Base-by-base conservation (phyloP, 2,329 filamentous ascomycete genomes). In the Talaromyces atroroseus region DNA sequence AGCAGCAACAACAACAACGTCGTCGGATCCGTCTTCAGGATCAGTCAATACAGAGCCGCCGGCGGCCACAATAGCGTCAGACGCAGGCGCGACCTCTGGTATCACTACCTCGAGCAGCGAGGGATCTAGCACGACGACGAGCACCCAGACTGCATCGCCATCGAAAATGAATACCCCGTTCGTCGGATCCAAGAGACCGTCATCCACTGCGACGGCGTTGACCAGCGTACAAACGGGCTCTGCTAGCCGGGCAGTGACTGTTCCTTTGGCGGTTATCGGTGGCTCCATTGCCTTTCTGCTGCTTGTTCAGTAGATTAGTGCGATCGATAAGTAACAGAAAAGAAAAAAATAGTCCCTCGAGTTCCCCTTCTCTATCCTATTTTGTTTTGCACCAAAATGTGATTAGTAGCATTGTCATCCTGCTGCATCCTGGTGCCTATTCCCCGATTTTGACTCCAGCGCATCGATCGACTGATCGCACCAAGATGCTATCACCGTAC, bases 251-350 rank as follows among this genome's bases (percentile, higher is more conserved):
- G 18, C 18, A 18, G 57, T 69, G 7, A 63, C 64, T 4, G 69
- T 64, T 59, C 66, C 72, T 6, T 59, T 66, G 21, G 66, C 67
- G 6, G 58, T 73, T 16, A 58, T 67, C 10, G 55, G 71, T 45
- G 66, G 67, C n/a, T 66, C 66, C 1, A 60, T 69, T n/a, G 70
- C 64, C 24, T 64, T 71, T 6, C 60, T 73, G 44, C 62, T 66
- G 46, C 69, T 68, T 56, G 58, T 73, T 6, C 64, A 60, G 20
- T 60, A 67, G 61, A 32, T 18, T 8, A 18, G 20, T 7, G 4
- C 7, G 11, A 11, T n/a, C 21, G 8, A 14, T 3, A 8, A n/a
- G 5, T 24, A 2, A 32, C 4, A 24, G 3, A 26, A 21, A 26
- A 10, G 7, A 18, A 18, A 21, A 18, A 21, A 23, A 46, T 2